Evolutionary conservation across 1,284 basidiomycete genomes (phyloP), one percentile per base, ranked within the genome.

Genomic region (Tylopilus sp.): DNA sequence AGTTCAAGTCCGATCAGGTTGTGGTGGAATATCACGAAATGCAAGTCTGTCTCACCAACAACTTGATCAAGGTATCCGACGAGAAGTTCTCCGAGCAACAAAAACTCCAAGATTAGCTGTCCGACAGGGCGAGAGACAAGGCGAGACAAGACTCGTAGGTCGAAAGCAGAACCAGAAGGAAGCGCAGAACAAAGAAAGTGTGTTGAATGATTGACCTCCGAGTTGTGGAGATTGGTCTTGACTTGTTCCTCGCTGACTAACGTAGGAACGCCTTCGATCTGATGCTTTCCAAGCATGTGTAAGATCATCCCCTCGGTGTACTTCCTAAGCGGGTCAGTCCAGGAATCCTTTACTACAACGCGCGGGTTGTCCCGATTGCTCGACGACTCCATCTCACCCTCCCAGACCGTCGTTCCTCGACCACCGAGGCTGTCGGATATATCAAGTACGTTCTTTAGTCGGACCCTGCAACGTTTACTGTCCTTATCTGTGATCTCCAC

Each of bases 291-390:
- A 10, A 68, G 57, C 3, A 62, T 68, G 7, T 52, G 38, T 1
- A 68, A 22, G 16, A 67, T 67, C 32, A 56, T 57, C 3, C 55
- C 62, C 19, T 66, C 49, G 8, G 54, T 57, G 16, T 64, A 66
- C 38, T 67, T 68, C 44, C 61, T 38, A 2, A 68, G 49, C 4
- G 65, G 64, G 38, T 69, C 60, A 1, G 54, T 69, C 66, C 66
- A 68, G 0, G 26, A 41, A 18, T 69, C 58, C 51, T 63, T 68
- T 16, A 68, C n/a, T 0, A 39, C 26, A 3, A 67, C 33, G 3
- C 8, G 3, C 18, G 33, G 9, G 36, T 53, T 9, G 7, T 4
- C 22, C 13, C 4, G 12, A 10, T 49, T 12, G 6, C 44, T 22
- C 44, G 24, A 38, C 4, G n/a, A 29, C 29, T 36, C 36, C 36